These are phyloP conservation scores for Poa annua DNA, from an alignment of 176 grass and related monocot genomes.

Conservation along the genomic window DNA sequence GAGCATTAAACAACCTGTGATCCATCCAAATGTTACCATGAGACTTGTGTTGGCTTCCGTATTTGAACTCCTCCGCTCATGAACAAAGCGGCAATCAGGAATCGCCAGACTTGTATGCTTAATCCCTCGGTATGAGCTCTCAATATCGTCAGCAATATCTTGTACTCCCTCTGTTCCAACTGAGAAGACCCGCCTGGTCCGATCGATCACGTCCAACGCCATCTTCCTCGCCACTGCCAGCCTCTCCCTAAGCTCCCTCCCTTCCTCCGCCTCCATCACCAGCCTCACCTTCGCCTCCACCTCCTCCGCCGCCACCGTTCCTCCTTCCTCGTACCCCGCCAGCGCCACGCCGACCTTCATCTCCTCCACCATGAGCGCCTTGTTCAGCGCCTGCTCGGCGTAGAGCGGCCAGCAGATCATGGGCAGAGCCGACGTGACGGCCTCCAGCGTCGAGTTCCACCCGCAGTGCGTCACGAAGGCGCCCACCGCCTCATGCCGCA, in stretches of 20 bases:
- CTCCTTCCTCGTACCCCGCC: slow-evolving; percentile 40
- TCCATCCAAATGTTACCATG: no score
- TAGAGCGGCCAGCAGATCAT: slow-evolving; percentile 81
- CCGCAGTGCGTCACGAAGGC: slow-evolving; percentile 73
- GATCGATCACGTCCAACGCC: background rate
- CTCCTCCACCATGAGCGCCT: slow-evolving; percentile 62
- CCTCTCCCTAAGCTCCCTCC: slow-evolving; percentile 16
- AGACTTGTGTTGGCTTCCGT: no score
- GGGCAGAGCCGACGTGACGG: slow-evolving; percentile 53
- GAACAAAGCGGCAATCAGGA: no score
- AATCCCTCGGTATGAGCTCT: no score
- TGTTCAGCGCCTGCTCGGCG: slow-evolving; percentile 76
- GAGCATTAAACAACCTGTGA: no score
- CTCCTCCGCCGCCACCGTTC: slow-evolving; percentile 40
- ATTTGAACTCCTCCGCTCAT: no score
- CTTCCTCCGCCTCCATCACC: slow-evolving; percentile 49
- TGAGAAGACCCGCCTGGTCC: slow-evolving; percentile 37
- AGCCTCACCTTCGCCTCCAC: slow-evolving; percentile 47
- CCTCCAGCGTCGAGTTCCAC: slow-evolving; percentile 73
- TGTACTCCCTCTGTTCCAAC: no score
- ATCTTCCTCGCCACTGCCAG: slow-evolving; percentile 10
- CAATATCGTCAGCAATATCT: no score
- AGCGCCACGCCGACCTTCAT: slow-evolving; percentile 44
- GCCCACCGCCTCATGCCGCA: slow-evolving; percentile 41
- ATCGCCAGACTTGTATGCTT: no score